Evolutionary conservation across 2,329 filamentous ascomycete species (phyloP).

Genomic region (Claviceps spartinae): DNA sequence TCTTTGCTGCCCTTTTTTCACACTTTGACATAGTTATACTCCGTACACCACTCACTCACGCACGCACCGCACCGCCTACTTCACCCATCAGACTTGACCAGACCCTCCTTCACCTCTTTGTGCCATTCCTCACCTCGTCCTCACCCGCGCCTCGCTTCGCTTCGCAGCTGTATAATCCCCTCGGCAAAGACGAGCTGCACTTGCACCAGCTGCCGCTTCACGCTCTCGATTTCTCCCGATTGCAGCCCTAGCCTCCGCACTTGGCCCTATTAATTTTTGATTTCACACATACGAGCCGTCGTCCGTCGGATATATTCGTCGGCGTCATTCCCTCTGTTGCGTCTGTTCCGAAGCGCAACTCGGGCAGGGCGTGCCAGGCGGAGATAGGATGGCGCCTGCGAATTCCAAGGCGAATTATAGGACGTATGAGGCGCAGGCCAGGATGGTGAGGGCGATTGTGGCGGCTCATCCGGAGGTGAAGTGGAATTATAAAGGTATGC

Average conservation of each 20-base stretch:
- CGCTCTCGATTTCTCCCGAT: no score
- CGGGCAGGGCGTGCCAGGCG: no score
- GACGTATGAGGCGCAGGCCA: constrained; percentile 44
- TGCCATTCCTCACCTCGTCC: background rate
- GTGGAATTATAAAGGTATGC: constrained; percentile 49
- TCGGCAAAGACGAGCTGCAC: background rate
- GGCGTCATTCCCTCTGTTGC: no score
- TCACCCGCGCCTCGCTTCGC: background rate
- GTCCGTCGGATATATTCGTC: no score
- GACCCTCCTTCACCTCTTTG: background rate
- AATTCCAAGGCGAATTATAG: constrained; percentile 40
- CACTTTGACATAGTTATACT: no score
- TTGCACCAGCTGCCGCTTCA: background rate
- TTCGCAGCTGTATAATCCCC: background rate
- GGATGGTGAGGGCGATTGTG: constrained; percentile 47
- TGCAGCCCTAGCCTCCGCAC: no score
- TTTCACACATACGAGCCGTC: no score
- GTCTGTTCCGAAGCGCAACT: no score
- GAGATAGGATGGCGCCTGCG: constrained; percentile 24
- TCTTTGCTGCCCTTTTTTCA: no score
- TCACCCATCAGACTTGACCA: background rate
- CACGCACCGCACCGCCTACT: no score
- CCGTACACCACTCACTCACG: no score
- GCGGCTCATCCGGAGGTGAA: constrained; percentile 40
- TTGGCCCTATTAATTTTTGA: no score